Conservation (phyloP, 2,329 filamentous ascomycete genomes). For the Pestalotiopsis sp. region DNA sequence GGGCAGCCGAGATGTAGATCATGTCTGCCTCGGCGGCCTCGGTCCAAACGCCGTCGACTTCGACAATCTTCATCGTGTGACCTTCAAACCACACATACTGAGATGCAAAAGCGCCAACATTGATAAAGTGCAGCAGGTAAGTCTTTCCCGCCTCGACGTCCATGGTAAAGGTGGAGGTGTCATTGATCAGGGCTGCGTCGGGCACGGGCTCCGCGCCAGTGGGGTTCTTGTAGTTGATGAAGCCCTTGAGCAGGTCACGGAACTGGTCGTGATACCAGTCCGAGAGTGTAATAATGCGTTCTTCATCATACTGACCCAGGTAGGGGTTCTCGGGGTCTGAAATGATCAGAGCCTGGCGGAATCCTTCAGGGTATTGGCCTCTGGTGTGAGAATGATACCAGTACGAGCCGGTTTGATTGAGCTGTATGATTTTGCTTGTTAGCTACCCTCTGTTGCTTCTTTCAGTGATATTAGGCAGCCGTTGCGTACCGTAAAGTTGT, state of each 20-base stretch:
- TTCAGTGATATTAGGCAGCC: slow-evolving; percentile 9
- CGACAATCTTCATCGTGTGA: slow-evolving; percentile 68
- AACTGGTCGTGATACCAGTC: slow-evolving; percentile 71
- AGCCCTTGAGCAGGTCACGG: slow-evolving; percentile 42
- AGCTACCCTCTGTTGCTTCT: neutral
- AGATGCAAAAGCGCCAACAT: slow-evolving; percentile 70
- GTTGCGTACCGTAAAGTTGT: slow-evolving; percentile 62
- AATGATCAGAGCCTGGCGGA: slow-evolving; percentile 64
- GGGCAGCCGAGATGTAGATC: slow-evolving; percentile 68
- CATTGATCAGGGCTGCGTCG: slow-evolving; percentile 69
- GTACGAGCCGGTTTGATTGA: slow-evolving; percentile 70
- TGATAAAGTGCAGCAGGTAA: slow-evolving; percentile 72
- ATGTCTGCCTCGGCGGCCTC: slow-evolving; percentile 58
- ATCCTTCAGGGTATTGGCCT: slow-evolving; percentile 70
- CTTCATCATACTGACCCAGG: slow-evolving; percentile 57
- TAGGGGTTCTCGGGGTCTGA: slow-evolving; percentile 64
- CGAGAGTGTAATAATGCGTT: slow-evolving; percentile 63
- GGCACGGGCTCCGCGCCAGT: slow-evolving; percentile 67
- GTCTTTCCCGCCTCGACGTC: slow-evolving; percentile 66
- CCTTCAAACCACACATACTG: slow-evolving; percentile 69
- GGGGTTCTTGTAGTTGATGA: slow-evolving; percentile 55
- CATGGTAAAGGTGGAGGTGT: slow-evolving; percentile 61
- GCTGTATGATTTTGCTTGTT: slow-evolving; percentile 32
- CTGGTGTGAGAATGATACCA: slow-evolving; percentile 76
- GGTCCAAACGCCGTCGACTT: slow-evolving; percentile 72